These are phyloP conservation scores for Macadamia integrifolia DNA, from an alignment of 164 flowering plant species.

Conservation along the genomic window DNA sequence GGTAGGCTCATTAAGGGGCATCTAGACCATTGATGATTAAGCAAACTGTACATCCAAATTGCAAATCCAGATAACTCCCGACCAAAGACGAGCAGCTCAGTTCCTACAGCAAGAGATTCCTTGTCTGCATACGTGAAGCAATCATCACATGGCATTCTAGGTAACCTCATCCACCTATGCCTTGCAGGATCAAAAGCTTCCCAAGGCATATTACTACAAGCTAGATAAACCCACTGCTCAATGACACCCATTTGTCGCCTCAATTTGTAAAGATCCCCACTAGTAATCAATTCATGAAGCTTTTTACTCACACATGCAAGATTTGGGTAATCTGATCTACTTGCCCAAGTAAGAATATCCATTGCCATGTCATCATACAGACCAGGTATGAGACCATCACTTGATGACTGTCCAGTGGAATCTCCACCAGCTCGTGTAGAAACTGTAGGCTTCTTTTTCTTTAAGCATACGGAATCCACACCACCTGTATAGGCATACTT, in stretches of 20 bases:
- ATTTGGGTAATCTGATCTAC: too few relatives aligned
- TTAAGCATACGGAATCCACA: too few relatives aligned
- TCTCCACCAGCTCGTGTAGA: too few relatives aligned
- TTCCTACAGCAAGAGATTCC: slow-evolving; percentile 93
- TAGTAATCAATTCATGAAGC: not conserved
- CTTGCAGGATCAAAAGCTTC: slow-evolving; percentile 79
- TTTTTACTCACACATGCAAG: too few relatives aligned
- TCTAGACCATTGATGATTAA: slow-evolving; percentile 74
- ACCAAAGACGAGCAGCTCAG: slow-evolving; percentile 93
- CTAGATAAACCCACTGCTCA: slow-evolving; percentile 93
- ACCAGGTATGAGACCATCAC: too few relatives aligned
- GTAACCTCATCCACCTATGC: slow-evolving; percentile 76
- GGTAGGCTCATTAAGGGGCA: slow-evolving; percentile 74
- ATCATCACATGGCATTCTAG: slow-evolving; percentile 62
- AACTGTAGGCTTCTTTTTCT: too few relatives aligned
- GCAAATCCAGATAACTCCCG: slow-evolving; percentile 54
- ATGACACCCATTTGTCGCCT: slow-evolving; percentile 51
- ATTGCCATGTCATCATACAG: too few relatives aligned
- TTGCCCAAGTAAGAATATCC: too few relatives aligned
- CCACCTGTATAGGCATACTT: too few relatives aligned
- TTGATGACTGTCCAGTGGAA: too few relatives aligned
- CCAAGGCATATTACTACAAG: slow-evolving; percentile 81
- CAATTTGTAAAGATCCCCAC: slow-evolving; percentile 64
- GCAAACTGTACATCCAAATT: slow-evolving; percentile 64
- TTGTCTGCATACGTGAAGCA: slow-evolving; percentile 78